Base-by-base conservation (phyloP, 148 eudicot genomes). In the Chenopodium berlandieri region DNA sequence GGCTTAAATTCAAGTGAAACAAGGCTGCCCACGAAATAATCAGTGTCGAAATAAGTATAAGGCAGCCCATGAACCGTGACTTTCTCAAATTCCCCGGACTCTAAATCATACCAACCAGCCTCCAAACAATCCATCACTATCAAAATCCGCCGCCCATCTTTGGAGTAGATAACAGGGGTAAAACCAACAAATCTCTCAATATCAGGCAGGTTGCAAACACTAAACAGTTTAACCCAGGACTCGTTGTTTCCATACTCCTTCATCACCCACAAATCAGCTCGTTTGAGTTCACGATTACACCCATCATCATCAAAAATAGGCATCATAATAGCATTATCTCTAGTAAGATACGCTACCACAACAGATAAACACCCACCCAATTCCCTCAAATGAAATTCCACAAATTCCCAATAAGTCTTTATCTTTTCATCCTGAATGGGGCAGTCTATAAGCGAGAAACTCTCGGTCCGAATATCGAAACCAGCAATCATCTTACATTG, bases 61-160 rank as follows among this genome's bases (percentile, higher is more conserved):
- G 34, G 66, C 78, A 81, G 23, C 48, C 74, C 83, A 8, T 37
- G n/a, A 64, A 32, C 7, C 10, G n/a, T 1, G 34, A 52, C 50
- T 22, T 19, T 81, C 73, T 65, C 66, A 8, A 75, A 25, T 46
- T 14, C 47, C 4, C 50, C 75, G 3, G 34, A 46, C 67, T 20
- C 79, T 73, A 75, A 81, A 81, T 81, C 79, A 65, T 74, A 81
- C 83, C 83, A 81, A 31, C 72, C 79, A 74, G 66, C 34, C 74
- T 44, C 14, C 9, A 3, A 7, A 75, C 63, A n/a, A 50, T 81
- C 83, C 1, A 74, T 31, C 40, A 46, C 46, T 17, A 80, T 6
- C 71, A 80, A 23, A 22, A 80, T 40, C 23, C 20, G 25, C 25
- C 62, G 9, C 46, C 34, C 32, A 27, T 73, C 82, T 60, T 63